These are phyloP conservation scores for Phragmites australis DNA, from an alignment of 176 grass and related monocot genomes.

Conservation along the genomic window DNA sequence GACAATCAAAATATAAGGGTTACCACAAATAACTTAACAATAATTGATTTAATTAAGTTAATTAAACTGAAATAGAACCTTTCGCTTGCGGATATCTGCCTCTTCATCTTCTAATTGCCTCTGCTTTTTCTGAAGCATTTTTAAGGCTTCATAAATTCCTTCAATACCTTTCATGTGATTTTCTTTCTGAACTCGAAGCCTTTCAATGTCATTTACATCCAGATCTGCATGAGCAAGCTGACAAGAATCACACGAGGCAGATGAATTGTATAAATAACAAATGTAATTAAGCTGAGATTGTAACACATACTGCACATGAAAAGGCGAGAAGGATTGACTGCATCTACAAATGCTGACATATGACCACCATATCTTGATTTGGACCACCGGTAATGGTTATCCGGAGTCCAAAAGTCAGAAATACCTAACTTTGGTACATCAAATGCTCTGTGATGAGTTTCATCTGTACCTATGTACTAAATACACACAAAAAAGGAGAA, in stretches of 20 bases:
- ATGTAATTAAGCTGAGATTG: background rate
- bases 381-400: slow-evolving; percentile 79
- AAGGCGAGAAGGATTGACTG: slow-evolving; percentile 47
- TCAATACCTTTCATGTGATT: slow-evolving; percentile 43
- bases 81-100: slow-evolving; percentile 65
- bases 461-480: slow-evolving; percentile 84
- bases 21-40: slow-evolving; percentile 6
- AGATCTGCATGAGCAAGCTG: slow-evolving; percentile 49
- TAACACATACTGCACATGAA: slow-evolving; percentile 69
- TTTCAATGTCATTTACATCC: slow-evolving; percentile 66
- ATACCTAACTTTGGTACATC: slow-evolving; percentile 57
- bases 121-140: slow-evolving; percentile 46
- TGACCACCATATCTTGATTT: slow-evolving; percentile 74
- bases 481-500: slow-evolving; percentile 24
- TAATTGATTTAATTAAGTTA: slow-evolving; percentile 12
- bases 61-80: slow-evolving; percentile 46
- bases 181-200: slow-evolving; percentile 39
- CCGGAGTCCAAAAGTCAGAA: slow-evolving; percentile 81
- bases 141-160: slow-evolving; percentile 46
- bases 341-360: slow-evolving; percentile 57
- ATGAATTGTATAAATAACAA: slow-evolving; percentile 7
- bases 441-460: slow-evolving; percentile 65
- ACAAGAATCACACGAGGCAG: slow-evolving; percentile 37
- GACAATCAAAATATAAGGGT: slow-evolving; percentile 13
- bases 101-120: slow-evolving; percentile 77